Conservation (phyloP, 1,284 basidiomycete species). For the Melampsora larici-populina region DNA sequence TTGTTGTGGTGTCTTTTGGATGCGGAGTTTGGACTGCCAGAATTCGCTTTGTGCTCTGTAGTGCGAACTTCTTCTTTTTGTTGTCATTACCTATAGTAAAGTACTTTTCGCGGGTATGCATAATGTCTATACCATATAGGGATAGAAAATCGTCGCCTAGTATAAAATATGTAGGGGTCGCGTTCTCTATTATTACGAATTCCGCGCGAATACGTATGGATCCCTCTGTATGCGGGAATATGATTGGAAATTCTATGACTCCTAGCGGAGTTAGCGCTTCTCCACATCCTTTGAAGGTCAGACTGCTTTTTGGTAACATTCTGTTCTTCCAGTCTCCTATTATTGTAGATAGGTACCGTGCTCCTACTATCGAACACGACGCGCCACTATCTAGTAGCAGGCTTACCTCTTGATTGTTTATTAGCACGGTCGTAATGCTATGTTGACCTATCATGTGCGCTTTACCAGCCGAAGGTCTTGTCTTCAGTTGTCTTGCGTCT, state of each 20-base stretch:
- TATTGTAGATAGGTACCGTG: background rate
- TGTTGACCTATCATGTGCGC: background rate
- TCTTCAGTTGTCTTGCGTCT: background rate
- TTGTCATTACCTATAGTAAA: background rate
- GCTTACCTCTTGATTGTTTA: background rate
- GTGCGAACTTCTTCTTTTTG: background rate
- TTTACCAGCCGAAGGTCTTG: background rate
- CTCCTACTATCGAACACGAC: background rate
- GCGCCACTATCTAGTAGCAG: no score
- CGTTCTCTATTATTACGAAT: no score
- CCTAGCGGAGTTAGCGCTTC: background rate
- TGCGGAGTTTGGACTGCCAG: background rate
- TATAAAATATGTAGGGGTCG: no score
- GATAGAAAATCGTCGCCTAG: no score
- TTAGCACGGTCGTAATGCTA: background rate
- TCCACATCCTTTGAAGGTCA: background rate
- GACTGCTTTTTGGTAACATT: background rate
- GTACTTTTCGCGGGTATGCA: no score
- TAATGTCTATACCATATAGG: no score
- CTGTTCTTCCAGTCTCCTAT: background rate
- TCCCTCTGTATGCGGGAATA: no score
- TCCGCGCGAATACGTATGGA: no score
- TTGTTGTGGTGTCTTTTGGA: background rate
- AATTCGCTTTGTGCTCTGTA: background rate
- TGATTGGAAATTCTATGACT: background rate